These are phyloP conservation scores for Talaromyces thailandensis DNA, from an alignment of 495 filamentous ascomycete genomes.

Conservation along the genomic window DNA sequence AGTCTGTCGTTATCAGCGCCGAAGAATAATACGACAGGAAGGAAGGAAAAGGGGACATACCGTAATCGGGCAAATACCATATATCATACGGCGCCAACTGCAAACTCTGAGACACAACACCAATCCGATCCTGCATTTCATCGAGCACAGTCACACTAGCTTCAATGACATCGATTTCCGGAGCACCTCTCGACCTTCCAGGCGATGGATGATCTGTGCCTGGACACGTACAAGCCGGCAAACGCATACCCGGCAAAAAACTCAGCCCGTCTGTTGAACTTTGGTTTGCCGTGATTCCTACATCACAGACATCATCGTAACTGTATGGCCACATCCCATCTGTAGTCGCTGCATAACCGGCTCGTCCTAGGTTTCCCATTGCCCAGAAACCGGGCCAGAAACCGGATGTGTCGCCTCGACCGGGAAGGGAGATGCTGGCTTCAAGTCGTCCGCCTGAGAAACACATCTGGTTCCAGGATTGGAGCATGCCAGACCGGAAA, in stretches of 20 bases:
- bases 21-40: background rate
- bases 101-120: conserved; percentile 60
- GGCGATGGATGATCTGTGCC: conserved; percentile 60
- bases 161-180: conserved; percentile 72
- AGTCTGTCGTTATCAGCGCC: conserved; percentile 26
- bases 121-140: conserved; percentile 36
- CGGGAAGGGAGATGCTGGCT: conserved; percentile 67
- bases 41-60: conserved; percentile 18
- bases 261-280: conserved; percentile 59
- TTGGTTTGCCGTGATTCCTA: conserved; percentile 71
- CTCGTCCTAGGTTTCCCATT: conserved; percentile 65
- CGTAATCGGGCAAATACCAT: conserved; percentile 66
- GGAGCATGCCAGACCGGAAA: conserved; percentile 74
- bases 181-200: conserved; percentile 61
- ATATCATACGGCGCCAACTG: conserved; percentile 72
- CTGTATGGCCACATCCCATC: conserved; percentile 78
- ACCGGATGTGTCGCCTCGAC: conserved; percentile 55
- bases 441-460: conserved; percentile 72
- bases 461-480: conserved; percentile 75
- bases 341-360: conserved; percentile 60
- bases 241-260: conserved; percentile 62
- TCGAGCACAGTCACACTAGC: conserved; percentile 52
- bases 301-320: conserved; percentile 63
- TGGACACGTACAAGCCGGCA: conserved; percentile 61
- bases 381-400: conserved; percentile 83